Conservation (phyloP, 164 flowering plant genomes). For the Cinnamomum micranthum region DNA sequence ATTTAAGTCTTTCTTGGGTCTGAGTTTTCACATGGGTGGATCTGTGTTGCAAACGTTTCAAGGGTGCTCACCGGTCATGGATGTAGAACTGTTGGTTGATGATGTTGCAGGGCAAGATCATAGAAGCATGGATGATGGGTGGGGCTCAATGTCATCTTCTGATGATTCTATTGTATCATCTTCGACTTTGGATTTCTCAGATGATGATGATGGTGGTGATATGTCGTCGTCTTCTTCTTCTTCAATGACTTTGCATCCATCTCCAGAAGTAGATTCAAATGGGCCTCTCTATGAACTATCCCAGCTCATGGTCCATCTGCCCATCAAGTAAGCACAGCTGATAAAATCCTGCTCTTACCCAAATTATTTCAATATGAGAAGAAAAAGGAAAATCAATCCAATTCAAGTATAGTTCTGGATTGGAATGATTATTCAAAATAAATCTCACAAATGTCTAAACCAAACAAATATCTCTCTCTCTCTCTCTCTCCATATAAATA, state of each 20-base stretch:
- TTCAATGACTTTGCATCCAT: slow-evolving; percentile 17
- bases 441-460: too few relatives aligned
- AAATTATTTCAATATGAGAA: too few relatives aligned
- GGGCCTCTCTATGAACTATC: slow-evolving; percentile 77
- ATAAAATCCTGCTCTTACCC: not conserved
- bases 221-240: slow-evolving; percentile 28
- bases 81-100: not conserved
- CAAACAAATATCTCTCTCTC: too few relatives aligned
- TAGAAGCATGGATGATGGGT: not conserved
- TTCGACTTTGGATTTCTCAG: slow-evolving; percentile 42
- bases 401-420: too few relatives aligned
- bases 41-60: not conserved
- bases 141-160: slow-evolving; percentile 16
- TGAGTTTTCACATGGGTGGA: not conserved
- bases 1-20: not conserved
- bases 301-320: slow-evolving; percentile 72
- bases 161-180: slow-evolving; percentile 20
- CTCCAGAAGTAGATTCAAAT: slow-evolving; percentile 17
- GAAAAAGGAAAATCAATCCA: too few relatives aligned
- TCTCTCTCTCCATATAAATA: too few relatives aligned
- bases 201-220: slow-evolving; percentile 33
- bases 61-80: not conserved
- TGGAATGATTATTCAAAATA: too few relatives aligned
- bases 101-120: not conserved
- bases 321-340: slow-evolving; percentile 64